Conservation (phyloP, 495 filamentous ascomycete genomes). For the Staphylotrichum longicolle region DNA sequence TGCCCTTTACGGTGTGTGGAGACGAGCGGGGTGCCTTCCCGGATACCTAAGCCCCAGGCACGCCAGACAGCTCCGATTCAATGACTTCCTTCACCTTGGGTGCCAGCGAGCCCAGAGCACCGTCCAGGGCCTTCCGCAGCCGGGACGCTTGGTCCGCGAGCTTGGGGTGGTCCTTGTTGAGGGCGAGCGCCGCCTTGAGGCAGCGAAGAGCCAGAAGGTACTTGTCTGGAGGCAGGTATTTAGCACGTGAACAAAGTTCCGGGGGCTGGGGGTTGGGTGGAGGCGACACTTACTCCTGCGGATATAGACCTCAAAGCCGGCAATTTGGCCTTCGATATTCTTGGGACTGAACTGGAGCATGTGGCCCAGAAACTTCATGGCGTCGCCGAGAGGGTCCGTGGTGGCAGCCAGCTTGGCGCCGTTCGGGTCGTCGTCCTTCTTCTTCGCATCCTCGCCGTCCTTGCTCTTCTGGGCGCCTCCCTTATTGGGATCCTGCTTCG, state of each 20-base stretch:
- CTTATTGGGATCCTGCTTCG: conserved; percentile 71
- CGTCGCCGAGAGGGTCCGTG: conserved; percentile 76
- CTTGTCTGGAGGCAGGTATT: conserved; percentile 58
- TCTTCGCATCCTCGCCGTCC: conserved; percentile 55
- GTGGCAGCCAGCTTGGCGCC: conserved; percentile 76
- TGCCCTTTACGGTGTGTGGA: neutral
- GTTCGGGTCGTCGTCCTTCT: conserved; percentile 85
- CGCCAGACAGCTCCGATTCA: conserved; percentile 60
- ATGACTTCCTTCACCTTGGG: conserved; percentile 64
- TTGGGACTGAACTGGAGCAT: conserved; percentile 79
- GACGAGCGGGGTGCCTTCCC: too few relatives aligned
- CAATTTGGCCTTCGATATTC: conserved; percentile 75
- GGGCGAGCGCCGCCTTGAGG: conserved; percentile 65
- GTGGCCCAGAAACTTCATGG: conserved; percentile 79
- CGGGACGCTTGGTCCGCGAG: conserved; percentile 72
- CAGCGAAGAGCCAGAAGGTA: conserved; percentile 81
- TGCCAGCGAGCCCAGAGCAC: conserved; percentile 52
- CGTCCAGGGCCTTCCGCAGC: conserved; percentile 64
- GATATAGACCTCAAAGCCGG: conserved; percentile 86
- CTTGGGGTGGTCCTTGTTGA: conserved; percentile 70
- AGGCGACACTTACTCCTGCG: conserved; percentile 61
- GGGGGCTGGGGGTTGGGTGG: neutral
- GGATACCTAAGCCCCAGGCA: conserved; percentile 31
- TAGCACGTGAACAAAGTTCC: conserved; percentile 25
- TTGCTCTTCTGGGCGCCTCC: conserved; percentile 47